Percentiles rank a stretch among this genome's conserved stretches.
These are phyloP conservation scores for Neocallimastix lanati DNA, from an alignment of 192 early-diverging fungal species.

Conservation along the genomic window DNA sequence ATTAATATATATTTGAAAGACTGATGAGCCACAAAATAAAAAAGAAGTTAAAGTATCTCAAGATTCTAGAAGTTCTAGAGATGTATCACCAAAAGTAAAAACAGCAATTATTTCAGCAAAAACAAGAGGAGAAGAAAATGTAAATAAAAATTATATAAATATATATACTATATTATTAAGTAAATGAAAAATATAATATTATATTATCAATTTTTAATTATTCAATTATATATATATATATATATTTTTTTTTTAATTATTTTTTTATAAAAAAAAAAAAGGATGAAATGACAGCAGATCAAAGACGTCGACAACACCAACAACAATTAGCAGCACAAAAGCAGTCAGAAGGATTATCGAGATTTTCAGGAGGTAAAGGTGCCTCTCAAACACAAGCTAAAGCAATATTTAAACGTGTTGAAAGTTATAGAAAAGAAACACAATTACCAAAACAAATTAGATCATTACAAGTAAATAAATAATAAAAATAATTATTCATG, in stretches of 20 bases:
- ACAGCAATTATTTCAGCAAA: conserved; percentile 3
- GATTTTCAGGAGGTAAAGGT: conserved; percentile 47
- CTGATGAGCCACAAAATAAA: conserved; percentile 11
- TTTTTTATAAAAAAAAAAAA: too few relatives aligned
- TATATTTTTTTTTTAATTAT: too few relatives aligned
- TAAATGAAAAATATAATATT: too few relatives aligned
- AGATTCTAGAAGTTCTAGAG: conserved; percentile 1
- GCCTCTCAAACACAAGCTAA: conserved; percentile 47
- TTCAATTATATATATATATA: too few relatives aligned
- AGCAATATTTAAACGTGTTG: conserved; percentile 68
- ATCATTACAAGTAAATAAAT: conserved; percentile 39
- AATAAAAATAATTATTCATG: too few relatives aligned
- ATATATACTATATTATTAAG: too few relatives aligned
- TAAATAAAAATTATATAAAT: too few relatives aligned
- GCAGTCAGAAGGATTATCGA: conserved; percentile 59
- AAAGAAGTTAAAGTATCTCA: conserved; percentile 13
- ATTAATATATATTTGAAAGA: too few relatives aligned
- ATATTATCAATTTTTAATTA: too few relatives aligned
- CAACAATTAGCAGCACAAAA: conserved; percentile 59
- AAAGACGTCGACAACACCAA: conserved; percentile 70
- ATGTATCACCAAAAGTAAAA: background rate
- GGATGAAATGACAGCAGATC: conserved; percentile 27
- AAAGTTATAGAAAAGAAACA: conserved; percentile 84
- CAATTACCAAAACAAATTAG: conserved; percentile 63
- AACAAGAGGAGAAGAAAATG: conserved; percentile 11